phyloP scores from a whole-genome alignment of 768 basidiomycete genomes.

The Peribolospora baueri region DNA sequence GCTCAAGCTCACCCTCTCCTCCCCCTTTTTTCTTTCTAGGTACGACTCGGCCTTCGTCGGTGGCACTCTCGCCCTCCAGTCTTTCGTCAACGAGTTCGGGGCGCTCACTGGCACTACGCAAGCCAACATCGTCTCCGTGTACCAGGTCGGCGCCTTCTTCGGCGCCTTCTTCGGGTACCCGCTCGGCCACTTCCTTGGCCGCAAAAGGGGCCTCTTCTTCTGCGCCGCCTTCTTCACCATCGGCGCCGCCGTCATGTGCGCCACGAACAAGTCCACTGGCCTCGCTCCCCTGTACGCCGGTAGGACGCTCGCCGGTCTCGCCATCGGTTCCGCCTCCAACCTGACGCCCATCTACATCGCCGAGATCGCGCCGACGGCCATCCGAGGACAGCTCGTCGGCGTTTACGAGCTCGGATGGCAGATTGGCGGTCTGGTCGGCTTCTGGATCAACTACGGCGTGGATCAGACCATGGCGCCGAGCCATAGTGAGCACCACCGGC shows the following conservation, averaged over 20 bases:
- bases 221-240: slow-evolving; percentile 20
- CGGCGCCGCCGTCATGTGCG: slow-evolving; percentile 18
- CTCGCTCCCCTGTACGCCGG: slow-evolving; percentile 24
- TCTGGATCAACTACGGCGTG: slow-evolving; percentile 15
- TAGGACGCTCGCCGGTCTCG: slow-evolving; percentile 24
- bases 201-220: slow-evolving; percentile 19
- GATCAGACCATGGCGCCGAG: slow-evolving; percentile 17
- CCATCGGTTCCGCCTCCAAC: slow-evolving; percentile 19
- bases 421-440: slow-evolving; percentile 26
- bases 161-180: slow-evolving; percentile 5
- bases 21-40: slow-evolving; percentile 6
- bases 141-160: slow-evolving; percentile 5
- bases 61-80: slow-evolving; percentile 2
- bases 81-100: slow-evolving; percentile 1
- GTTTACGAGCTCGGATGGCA: slow-evolving; percentile 30
- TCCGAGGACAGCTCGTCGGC: slow-evolving; percentile 26
- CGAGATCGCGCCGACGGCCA: slow-evolving; percentile 21
- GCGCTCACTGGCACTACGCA: not conserved
- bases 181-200: slow-evolving; percentile 25
- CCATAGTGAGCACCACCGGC: slow-evolving; percentile 26
- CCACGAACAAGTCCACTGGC: slow-evolving; percentile 4
- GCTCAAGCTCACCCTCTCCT: not conserved
- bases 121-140: slow-evolving; percentile 3
- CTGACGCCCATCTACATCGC: slow-evolving; percentile 26
- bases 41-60: slow-evolving; percentile 27